Evolutionary conservation across 176 grass and related monocot genomes (phyloP), one percentile per base, ranked within the genome.

Genomic region (Phyllostachys edulis): DNA sequence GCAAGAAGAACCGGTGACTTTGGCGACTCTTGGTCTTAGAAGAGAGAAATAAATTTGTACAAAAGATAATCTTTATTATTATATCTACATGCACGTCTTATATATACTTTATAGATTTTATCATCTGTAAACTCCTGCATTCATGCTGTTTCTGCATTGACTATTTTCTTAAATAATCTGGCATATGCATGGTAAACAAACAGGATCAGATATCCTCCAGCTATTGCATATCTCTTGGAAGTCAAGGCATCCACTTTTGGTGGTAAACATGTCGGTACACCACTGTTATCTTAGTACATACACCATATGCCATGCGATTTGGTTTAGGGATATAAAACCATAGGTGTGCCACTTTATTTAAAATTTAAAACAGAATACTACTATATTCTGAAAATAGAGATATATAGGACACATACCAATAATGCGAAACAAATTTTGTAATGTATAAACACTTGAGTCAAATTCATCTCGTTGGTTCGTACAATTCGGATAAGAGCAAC

Each of bases 131-230:
- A 21, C 18, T 21, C 52, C 18, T 9, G 52, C 7, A 21, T 56
- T 21, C 7, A 21, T 56, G 52, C 18, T 21, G 52, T 7, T 54
- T 54, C 16, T 54, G 2, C 52, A 8, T 56, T 21, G 18, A 21
- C 52, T 21, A 56, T 56, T 49, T 49, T 15, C 13, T 49, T 49
- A 49, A 46, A 49, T 15, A 15, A 49, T 49, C 13, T 15, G 3
- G 46, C 13, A 49, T 15, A 15, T 15, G 46, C 46, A 49, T 49
- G 46, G 46, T 14, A 47, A 14, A 52, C 50, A 6, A 52, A 47
- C 12, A 79, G 26, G 9, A 34, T 66, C 11, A 64, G 50, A 63
- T 46, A 83, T 71, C n/a, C n/a, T 62, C 68, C 52, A 82, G 52
- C 21, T 71, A 16, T 17, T 37, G 5, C 17, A 6, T 57, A 47